phyloP scores from a whole-genome alignment of 768 basidiomycete genomes.

The Lactarius hatsudake region DNA sequence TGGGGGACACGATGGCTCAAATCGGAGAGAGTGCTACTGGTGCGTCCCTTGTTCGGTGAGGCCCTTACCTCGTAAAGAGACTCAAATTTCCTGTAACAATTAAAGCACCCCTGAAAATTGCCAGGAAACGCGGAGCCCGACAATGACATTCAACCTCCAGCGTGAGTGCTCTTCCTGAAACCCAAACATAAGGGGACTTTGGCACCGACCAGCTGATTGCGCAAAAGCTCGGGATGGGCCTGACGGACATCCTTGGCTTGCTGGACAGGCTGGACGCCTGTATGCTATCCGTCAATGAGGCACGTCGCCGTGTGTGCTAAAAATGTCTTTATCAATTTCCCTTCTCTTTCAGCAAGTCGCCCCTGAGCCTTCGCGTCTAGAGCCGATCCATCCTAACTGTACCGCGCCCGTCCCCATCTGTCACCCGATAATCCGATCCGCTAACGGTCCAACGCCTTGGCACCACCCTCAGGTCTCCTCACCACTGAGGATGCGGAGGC shows the following conservation, averaged over 20 bases:
- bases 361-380: slow-evolving; percentile 30
- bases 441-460: slow-evolving; percentile 54
- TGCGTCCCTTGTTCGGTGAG: no score
- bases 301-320: slow-evolving; percentile 31
- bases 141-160: slow-evolving; percentile 15
- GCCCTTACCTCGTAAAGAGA: no score
- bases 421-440: slow-evolving; percentile 13
- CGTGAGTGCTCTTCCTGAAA: slow-evolving; percentile 5
- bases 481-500: background rate
- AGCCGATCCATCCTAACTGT: slow-evolving; percentile 41
- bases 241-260: slow-evolving; percentile 41
- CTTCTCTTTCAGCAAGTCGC: slow-evolving; percentile 39
- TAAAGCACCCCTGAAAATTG: slow-evolving; percentile 21
- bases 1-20: no score
- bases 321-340: background rate
- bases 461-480: slow-evolving; percentile 9
- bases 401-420: slow-evolving; percentile 40
- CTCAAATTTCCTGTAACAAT: slow-evolving; percentile 6
- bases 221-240: no score
- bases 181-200: background rate
- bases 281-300: slow-evolving; percentile 53
- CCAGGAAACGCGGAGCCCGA: slow-evolving; percentile 13
- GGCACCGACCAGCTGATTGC: background rate
- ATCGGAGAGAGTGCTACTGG: no score
- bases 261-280: slow-evolving; percentile 55